Evolutionary conservation across 805 yeast species (phyloP), one percentile per base, ranked within the genome.

Genomic region (Hanseniaspora pseudoguilliermondii): DNA sequence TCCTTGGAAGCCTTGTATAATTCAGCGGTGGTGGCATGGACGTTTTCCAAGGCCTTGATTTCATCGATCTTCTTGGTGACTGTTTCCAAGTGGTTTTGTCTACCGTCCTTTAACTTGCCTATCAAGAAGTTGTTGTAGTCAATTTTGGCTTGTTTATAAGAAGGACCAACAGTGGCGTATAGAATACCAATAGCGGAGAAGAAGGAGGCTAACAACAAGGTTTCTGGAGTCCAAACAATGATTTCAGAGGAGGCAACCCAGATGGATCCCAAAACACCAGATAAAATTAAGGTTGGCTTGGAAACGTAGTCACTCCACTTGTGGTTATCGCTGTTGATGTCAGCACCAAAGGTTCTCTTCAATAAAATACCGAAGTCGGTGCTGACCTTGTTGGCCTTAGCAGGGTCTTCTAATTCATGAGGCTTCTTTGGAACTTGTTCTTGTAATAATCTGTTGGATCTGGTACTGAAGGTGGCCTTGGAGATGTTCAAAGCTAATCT

Each of bases 201-300:
- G 73, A 93, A 93, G 59, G 95, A 83, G 60, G 78, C 80, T 55
- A 89, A 78, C 71, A 93, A 76, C 64, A 88, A 80, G 67, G 96
- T 79, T 79, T 93, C 98, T 69, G 89, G 97, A 73, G 91, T 95
- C 68, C 93, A 78, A 63, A 93, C 86, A 74, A 90, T 84, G 64
- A 93, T 78, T 73, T 88, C 95, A 74, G 87, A 88, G 66, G 96
- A 85, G 69, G 93, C 83, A 62, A 96, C 96, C 75, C 89, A 93
- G 63, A 91, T 72, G 59, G 95, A 83, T 57, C 95, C 97, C 60
- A 97, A 97, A 59, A 96, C 81, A 59, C 91, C 80, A 55, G 98
- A 90, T 66, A 96, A 96, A 67, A 93, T 77, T 68, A 90, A 79
- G 69, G 97, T 96, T 60, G 97, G 88, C 82, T 93, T 93, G 41